Percentiles rank a stretch among this genome's conserved stretches.
Conservation (phyloP, 2,329 filamentous ascomycete species). For the Blumeria hordei region DNA sequence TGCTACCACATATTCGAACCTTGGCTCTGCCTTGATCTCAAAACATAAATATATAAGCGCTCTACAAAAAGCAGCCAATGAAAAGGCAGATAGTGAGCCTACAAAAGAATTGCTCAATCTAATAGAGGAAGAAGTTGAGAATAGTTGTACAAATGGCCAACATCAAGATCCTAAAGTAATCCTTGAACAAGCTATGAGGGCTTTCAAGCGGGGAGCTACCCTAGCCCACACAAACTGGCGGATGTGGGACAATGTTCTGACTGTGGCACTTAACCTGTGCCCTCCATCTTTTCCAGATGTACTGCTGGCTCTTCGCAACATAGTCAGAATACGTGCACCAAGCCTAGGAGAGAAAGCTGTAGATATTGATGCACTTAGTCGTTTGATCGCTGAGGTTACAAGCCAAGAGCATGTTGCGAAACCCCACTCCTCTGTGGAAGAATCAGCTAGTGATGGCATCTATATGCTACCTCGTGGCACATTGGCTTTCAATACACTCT, state of each 20-base stretch:
- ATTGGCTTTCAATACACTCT: conserved; percentile 35
- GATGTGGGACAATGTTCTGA: conserved; percentile 94
- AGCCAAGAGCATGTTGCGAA: conserved; percentile 19
- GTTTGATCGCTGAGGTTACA: conserved; percentile 49
- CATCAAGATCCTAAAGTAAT: conserved; percentile 19
- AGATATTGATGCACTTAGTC: conserved; percentile 46
- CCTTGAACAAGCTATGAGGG: conserved; percentile 51
- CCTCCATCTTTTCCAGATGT: conserved; percentile 58
- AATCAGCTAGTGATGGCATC: conserved; percentile 7
- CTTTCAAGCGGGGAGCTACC: conserved; percentile 67
- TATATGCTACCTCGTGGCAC: conserved; percentile 30
- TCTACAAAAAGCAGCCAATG: conserved; percentile 14
- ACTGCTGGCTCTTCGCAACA: conserved; percentile 44
- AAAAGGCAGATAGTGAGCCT: not conserved
- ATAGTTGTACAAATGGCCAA: conserved; percentile 9
- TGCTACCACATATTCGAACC: conserved; percentile 83
- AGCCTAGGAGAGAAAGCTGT: conserved; percentile 51
- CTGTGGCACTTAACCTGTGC: conserved; percentile 52
- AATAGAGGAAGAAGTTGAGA: conserved; percentile 4
- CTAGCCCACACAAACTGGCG: conserved; percentile 70
- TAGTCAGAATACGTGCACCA: conserved; percentile 47
- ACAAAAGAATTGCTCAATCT: not conserved
- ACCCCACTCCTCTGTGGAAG: conserved; percentile 10
- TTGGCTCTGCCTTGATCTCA: conserved; percentile 61
- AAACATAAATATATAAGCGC: conserved; percentile 24